Base-by-base conservation (phyloP, 2,329 filamentous ascomycete genomes). In the Cladosporium sphaerospermum region DNA sequence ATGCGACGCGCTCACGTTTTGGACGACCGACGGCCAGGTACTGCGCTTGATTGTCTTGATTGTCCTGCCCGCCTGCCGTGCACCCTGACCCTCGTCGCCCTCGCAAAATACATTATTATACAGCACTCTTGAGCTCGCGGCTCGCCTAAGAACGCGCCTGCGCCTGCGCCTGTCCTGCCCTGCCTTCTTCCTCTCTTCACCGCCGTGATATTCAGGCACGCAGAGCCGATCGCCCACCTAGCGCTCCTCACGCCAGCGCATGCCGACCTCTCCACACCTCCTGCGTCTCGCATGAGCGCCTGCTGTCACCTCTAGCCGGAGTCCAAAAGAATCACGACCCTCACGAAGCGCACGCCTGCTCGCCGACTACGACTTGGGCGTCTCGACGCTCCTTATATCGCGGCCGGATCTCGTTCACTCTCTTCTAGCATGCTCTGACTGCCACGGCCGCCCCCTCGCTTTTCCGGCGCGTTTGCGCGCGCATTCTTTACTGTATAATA, bases 251-350 rank as follows among this genome's bases (percentile, higher is more conserved):
- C 16, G 39, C 48, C 40, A 40, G 47, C 39, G 33, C n/a, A n/a
- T 31, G 34, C 45, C 33, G 45, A 47, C 9, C 32, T 44, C 48
- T 51, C 48, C 48, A 44, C 23, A 34, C 32, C 47, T 50, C 59
- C 59, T 61, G 59, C 58, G 59, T 47, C 37, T 34, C 53, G 58
- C 59, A 60, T 59, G 56, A 57, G 55, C 54, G 55, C 48, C 58
- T 61, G 54, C 58, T 61, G 58, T 60, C 44, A 60, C 58, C 48
- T 50, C 45, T 45, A 37, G 31, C 52, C 23, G 7, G 23, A 28
- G 45, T 40, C 33, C 53, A 58, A 53, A 55, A 34, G 28, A 44
- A 51, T 11, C 39, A 16, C 37, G 16, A 8, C 37, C 36, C 13
- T 39, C 36, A 14, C 36, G 37, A 16, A 36, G 36, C 44, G 44